These are phyloP conservation scores for Williopsis jadinii DNA, from an alignment of 1,139 yeast species.

Conservation along the genomic window DNA sequence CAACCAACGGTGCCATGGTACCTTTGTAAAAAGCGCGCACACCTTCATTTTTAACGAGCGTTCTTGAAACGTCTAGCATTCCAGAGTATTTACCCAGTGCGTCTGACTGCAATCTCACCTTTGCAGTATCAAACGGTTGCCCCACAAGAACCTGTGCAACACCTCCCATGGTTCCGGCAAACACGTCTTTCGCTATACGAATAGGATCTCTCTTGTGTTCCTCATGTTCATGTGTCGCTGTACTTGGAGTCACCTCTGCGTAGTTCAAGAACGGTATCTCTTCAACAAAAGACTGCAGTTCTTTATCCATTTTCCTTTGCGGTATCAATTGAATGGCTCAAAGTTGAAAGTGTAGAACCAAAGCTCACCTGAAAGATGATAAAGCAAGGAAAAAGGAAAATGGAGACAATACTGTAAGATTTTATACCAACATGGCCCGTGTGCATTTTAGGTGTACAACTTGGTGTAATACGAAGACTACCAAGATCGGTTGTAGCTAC, in stretches of 20 bases:
- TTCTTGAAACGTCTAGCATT: constrained; percentile 68
- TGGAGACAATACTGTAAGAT: too few relatives aligned
- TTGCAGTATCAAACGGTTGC: constrained; percentile 93
- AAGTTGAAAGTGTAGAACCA: too few relatives aligned
- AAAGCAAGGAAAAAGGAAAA: too few relatives aligned
- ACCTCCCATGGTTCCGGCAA: constrained; percentile 93
- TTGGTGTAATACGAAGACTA: too few relatives aligned
- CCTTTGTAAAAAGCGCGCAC: constrained; percentile 81
- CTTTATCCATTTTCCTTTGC: not conserved
- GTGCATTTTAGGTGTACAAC: too few relatives aligned
- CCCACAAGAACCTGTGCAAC: constrained; percentile 91
- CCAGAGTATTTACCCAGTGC: constrained; percentile 71
- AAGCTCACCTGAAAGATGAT: too few relatives aligned
- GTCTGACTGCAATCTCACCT: constrained; percentile 84
- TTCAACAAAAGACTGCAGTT: not conserved
- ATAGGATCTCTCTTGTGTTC: constrained; percentile 15
- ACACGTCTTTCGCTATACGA: constrained; percentile 71
- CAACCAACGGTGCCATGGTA: constrained; percentile 76
- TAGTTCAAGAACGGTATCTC: not conserved
- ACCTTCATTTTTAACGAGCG: constrained; percentile 70
- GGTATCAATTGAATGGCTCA: too few relatives aligned
- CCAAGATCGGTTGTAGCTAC: too few relatives aligned
- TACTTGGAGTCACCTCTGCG: not conserved
- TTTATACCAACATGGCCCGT: too few relatives aligned
- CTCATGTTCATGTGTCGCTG: not conserved